Conservation (phyloP, 352 stramenopile species). For the Pilasporangium apinafurcum region DNA sequence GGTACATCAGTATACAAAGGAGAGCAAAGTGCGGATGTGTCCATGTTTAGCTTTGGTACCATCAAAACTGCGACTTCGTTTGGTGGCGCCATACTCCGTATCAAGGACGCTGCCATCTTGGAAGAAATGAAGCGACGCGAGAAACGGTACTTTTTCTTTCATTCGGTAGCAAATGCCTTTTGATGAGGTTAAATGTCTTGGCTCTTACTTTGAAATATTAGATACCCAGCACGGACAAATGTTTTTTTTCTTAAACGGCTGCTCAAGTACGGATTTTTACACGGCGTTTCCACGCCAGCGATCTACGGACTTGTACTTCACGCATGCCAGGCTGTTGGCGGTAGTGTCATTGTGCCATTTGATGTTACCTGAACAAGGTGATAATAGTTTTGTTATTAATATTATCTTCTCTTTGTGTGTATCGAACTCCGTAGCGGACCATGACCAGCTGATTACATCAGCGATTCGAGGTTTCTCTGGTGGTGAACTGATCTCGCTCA, state of each 20-base stretch:
- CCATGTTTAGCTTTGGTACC: constrained; percentile 86
- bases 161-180: not conserved
- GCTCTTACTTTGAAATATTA: constrained; percentile 2
- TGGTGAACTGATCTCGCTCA: constrained; percentile 66
- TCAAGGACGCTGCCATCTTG: constrained; percentile 45
- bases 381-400: not conserved
- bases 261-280: constrained; percentile 70
- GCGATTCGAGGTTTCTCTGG: constrained; percentile 78
- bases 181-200: not conserved
- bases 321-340: constrained; percentile 42
- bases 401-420: not conserved
- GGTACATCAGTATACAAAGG: constrained; percentile 57
- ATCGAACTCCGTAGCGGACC: constrained; percentile 33
- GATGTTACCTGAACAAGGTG: not conserved
- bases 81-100: constrained; percentile 55
- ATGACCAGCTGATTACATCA: constrained; percentile 79
- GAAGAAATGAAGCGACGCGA: constrained; percentile 67
- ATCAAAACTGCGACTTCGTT: constrained; percentile 86
- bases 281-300: constrained; percentile 60
- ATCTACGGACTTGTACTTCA: constrained; percentile 75
- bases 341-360: constrained; percentile 15
- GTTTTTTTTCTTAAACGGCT: constrained; percentile 70
- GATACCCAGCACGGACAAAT: constrained; percentile 58
- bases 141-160: constrained; percentile 21
- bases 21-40: constrained; percentile 53